Evolutionary conservation across 768 basidiomycete species (phyloP).

Genomic region (Russula sp.): DNA sequence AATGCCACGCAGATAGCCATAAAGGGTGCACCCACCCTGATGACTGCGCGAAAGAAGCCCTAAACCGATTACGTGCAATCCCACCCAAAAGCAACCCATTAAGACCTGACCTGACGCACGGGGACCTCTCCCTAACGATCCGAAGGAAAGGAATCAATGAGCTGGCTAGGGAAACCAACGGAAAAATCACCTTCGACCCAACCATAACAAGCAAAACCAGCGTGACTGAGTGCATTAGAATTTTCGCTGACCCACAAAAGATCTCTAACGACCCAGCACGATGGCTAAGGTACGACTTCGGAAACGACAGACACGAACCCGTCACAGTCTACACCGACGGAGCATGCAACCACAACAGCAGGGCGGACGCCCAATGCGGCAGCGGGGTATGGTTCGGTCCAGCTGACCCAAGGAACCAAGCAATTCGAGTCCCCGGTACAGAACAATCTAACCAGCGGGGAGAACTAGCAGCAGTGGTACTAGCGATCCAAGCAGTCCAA

Average conservation of each 20-base stretch:
- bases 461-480: background rate
- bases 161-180: background rate
- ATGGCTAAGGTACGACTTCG: too few species aligned
- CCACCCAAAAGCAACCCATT: background rate
- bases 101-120: fast-evolving
- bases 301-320: too few species aligned
- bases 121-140: background rate
- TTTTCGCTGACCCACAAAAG: background rate
- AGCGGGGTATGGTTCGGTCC: background rate
- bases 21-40: background rate
- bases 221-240: too few species aligned
- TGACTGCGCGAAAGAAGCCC: background rate
- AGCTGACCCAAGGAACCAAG: background rate
- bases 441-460: background rate
- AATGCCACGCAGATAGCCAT: background rate
- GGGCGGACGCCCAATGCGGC: background rate
- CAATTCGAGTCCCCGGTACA: background rate
- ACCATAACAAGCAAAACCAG: too few species aligned
- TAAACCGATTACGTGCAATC: background rate
- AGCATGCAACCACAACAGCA: background rate
- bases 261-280: too few species aligned
- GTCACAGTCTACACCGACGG: background rate
- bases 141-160: background rate
- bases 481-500: background rate
- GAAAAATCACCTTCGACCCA: too few species aligned